A percentile compares a stretch with the other conserved stretches of the same genome.
Conservation (phyloP, 768 basidiomycete species). For the Crucibulum laeve region DNA sequence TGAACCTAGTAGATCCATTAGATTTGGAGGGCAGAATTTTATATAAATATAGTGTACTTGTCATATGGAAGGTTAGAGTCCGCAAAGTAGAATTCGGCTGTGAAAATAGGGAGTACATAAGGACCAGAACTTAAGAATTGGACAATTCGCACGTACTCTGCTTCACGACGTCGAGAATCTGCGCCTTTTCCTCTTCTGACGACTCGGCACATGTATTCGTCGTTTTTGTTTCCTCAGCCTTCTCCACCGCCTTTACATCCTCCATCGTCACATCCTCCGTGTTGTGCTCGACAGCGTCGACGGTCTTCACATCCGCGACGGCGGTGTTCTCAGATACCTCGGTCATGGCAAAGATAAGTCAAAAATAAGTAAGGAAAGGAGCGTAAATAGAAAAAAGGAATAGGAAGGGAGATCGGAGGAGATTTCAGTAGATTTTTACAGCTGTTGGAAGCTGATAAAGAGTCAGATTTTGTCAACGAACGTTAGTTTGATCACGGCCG, state of each 20-base stretch:
- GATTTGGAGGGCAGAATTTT: not conserved
- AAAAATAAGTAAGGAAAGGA: not conserved
- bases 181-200: slow-evolving; percentile 28
- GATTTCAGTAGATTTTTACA: not conserved
- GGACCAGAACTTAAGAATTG: not conserved
- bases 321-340: slow-evolving; percentile 14
- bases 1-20: slow-evolving; percentile 54
- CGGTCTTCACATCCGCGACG: slow-evolving; percentile 4
- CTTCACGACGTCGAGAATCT: slow-evolving; percentile 44
- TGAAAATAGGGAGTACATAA: slow-evolving; percentile 1
- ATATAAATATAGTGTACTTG: slow-evolving; percentile 42
- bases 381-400: slow-evolving; percentile 5
- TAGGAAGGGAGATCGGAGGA: slow-evolving; percentile 6
- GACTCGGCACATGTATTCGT: no score
- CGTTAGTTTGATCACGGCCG: slow-evolving; percentile 7
- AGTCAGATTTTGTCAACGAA: slow-evolving; percentile 17
- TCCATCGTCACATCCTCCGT: slow-evolving; percentile 14
- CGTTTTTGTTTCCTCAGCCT: no score
- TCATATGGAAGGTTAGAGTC: slow-evolving; percentile 95
- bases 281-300: slow-evolving; percentile 7
- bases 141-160: slow-evolving; percentile 50
- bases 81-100: slow-evolving; percentile 96
- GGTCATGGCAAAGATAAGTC: slow-evolving; percentile 14
- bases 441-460: not conserved
- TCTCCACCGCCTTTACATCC: no score